A percentile compares a stretch with the other conserved stretches of the same genome.
phyloP scores from a whole-genome alignment of 225 moss, liverwort and hornwort genomes.

The Sphagnum contortum region DNA sequence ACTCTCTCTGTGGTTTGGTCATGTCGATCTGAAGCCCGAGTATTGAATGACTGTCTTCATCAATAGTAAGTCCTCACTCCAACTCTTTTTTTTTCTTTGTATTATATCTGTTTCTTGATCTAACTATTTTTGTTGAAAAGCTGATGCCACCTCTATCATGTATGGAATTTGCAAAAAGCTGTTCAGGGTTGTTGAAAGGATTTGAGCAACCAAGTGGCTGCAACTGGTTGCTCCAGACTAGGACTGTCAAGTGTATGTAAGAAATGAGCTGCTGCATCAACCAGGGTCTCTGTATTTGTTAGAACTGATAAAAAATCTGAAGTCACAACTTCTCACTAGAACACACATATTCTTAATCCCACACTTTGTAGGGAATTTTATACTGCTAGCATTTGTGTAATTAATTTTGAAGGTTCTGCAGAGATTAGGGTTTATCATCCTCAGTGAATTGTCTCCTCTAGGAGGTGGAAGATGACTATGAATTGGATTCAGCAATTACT shows the following conservation, averaged over 20 bases:
- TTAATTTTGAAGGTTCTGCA: background rate
- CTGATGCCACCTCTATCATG: background rate
- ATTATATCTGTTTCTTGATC: background rate
- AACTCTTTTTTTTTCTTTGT: background rate
- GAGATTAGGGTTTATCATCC: background rate
- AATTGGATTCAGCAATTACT: background rate
- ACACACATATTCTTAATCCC: no score
- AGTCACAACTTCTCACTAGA: no score
- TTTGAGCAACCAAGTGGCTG: background rate
- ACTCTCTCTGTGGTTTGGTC: constrained; percentile 86
- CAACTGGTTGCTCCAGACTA: no score
- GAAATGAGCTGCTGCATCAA: no score
- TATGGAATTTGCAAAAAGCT: background rate
- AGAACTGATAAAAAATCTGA: no score
- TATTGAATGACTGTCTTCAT: constrained; percentile 80
- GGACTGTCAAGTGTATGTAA: no score
- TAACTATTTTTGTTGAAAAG: background rate
- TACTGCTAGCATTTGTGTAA: background rate
- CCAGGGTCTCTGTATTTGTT: background rate
- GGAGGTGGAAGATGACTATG: background rate
- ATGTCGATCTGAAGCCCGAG: constrained; percentile 79
- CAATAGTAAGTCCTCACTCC: constrained; percentile 36
- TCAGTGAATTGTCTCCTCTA: background rate
- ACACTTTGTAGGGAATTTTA: no score
- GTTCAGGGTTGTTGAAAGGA: background rate